phyloP scores from a whole-genome alignment of 257 asterid genomes.

The Cynanchum wilfordii region DNA sequence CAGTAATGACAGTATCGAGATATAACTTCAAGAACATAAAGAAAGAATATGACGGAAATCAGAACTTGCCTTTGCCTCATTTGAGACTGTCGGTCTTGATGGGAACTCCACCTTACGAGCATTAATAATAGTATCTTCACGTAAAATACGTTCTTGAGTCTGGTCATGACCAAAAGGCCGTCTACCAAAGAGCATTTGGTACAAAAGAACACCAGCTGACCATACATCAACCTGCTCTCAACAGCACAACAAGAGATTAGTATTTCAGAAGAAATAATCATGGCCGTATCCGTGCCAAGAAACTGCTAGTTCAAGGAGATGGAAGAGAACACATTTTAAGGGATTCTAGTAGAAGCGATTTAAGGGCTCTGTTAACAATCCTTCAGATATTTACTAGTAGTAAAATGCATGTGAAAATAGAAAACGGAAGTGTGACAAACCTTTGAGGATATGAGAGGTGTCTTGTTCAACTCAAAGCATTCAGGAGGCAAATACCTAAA shows the following conservation, averaged over 20 bases:
- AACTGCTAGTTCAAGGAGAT: not conserved
- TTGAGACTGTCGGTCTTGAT: slow-evolving; percentile 78
- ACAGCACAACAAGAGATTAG: slow-evolving; percentile 1
- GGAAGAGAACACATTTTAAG: not conserved
- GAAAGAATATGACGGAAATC: not conserved
- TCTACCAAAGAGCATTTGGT: slow-evolving; percentile 94
- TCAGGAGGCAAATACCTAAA: slow-evolving; percentile 98
- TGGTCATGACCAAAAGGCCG: slow-evolving; percentile 99
- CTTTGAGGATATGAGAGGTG: slow-evolving; percentile 96
- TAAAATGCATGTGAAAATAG: not conserved
- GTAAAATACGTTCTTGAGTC: slow-evolving; percentile 84
- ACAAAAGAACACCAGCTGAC: slow-evolving; percentile 89
- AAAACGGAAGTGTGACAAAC: slow-evolving; percentile 30
- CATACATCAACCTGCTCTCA: slow-evolving; percentile 89
- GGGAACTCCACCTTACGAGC: slow-evolving; percentile 97
- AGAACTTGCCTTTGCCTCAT: slow-evolving; percentile 78
- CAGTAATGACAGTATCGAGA: not conserved
- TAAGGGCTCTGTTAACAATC: not conserved
- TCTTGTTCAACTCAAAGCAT: slow-evolving; percentile 95
- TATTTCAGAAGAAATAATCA: not conserved
- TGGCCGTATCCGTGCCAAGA: not conserved
- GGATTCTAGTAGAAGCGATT: not conserved
- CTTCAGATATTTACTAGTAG: not conserved
- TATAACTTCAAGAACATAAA: not conserved
- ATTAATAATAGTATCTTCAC: slow-evolving; percentile 94